A percentile compares a stretch with the other conserved stretches of the same genome.
phyloP scores from a whole-genome alignment of 192 early-diverging fungal genomes.

The Coemansia sp. region DNA sequence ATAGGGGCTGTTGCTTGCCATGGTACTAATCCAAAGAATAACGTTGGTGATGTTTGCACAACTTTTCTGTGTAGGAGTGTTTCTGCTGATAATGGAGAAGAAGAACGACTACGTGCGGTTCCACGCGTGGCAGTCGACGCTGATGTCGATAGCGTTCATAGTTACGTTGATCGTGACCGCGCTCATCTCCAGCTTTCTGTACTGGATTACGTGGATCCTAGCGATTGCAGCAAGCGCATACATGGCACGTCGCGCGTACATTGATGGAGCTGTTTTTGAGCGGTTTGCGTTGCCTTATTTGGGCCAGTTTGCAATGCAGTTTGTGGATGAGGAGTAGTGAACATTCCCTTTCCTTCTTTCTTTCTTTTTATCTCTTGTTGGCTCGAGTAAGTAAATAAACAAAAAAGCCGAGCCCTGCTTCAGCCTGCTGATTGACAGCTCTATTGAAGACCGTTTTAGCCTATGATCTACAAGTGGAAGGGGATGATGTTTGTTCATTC shows the following conservation, averaged over 20 bases:
- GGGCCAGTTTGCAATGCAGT: slow-evolving; percentile 63
- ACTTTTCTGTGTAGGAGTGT: slow-evolving; percentile 52
- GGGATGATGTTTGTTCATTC: not conserved
- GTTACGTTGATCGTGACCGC: slow-evolving; percentile 35
- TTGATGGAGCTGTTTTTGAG: slow-evolving; percentile 68
- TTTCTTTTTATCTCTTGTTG: no score
- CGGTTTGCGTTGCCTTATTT: slow-evolving; percentile 70
- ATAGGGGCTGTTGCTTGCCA: not conserved
- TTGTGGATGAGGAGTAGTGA: slow-evolving; percentile 68
- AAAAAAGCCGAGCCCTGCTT: no score
- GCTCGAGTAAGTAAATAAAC: no score
- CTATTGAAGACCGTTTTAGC: no score
- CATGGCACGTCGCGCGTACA: slow-evolving; percentile 65
- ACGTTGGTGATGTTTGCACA: not conserved
- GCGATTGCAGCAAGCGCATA: slow-evolving; percentile 14
- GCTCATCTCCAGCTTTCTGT: slow-evolving; percentile 38
- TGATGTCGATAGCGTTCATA: slow-evolving; percentile 36
- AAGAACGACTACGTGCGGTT: slow-evolving; percentile 68
- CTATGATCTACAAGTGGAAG: no score
- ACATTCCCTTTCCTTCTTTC: no score
- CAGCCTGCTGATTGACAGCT: no score
- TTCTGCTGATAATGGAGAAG: slow-evolving; percentile 72
- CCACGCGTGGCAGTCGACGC: slow-evolving; percentile 58
- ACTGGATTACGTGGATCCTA: slow-evolving; percentile 43
- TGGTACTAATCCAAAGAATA: not conserved